These are phyloP conservation scores for Pseudogymnoascus sp. DNA, from an alignment of 2,329 filamentous ascomycete genomes.

Conservation along the genomic window DNA sequence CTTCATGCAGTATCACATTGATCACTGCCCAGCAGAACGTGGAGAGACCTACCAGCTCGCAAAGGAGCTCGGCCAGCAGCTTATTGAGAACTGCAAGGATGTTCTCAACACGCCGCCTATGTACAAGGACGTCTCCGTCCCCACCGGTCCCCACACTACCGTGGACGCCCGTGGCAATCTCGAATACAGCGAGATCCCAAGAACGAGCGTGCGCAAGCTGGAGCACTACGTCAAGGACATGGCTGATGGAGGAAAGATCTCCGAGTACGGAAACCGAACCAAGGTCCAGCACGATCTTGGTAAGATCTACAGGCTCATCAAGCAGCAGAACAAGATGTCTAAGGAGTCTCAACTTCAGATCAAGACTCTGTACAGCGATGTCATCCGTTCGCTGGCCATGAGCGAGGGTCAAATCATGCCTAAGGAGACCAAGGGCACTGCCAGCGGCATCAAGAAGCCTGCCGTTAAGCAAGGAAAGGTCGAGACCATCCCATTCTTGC, in stretches of 20 bases:
- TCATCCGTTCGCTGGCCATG: constrained; percentile 91
- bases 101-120: constrained; percentile 76
- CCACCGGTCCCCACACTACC: constrained; percentile 87
- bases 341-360: constrained; percentile 96
- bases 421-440: constrained; percentile 65
- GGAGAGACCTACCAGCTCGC: constrained; percentile 98
- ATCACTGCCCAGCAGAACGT: constrained; percentile 93
- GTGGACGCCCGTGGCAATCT: constrained; percentile 89
- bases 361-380: constrained; percentile 88
- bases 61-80: constrained; percentile 83
- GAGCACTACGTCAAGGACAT: constrained; percentile 98
- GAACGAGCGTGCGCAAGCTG: constrained; percentile 86
- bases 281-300: constrained; percentile 96
- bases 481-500: constrained; percentile 95
- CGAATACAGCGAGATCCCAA: constrained; percentile 80
- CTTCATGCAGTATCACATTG: constrained; percentile 99
- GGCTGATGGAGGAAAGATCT: constrained; percentile 97
- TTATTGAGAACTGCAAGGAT: constrained; percentile 97
- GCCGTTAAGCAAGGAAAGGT: constrained; percentile 67
- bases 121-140: constrained; percentile 92
- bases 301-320: constrained; percentile 96
- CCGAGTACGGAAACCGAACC: constrained; percentile 94
- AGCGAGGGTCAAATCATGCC: constrained; percentile 96
- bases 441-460: constrained; percentile 43
- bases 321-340: constrained; percentile 94